These are phyloP conservation scores for Bremia lactucae DNA, from an alignment of 352 stramenopile genomes.

Conservation along the genomic window DNA sequence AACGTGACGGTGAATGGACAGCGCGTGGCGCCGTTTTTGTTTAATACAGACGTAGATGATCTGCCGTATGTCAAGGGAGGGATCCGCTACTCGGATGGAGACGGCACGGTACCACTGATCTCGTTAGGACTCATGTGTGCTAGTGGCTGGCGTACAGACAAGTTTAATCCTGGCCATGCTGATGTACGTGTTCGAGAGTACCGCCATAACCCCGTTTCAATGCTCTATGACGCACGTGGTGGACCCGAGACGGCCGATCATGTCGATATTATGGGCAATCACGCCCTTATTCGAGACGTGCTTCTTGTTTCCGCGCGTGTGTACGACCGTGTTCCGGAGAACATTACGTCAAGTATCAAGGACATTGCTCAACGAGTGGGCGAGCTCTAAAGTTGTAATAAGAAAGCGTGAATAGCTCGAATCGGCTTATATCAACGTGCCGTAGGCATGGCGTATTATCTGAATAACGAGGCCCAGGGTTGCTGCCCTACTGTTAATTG, in stretches of 20 bases:
- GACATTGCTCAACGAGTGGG: slow-evolving; percentile 52
- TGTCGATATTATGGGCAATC: slow-evolving; percentile 93
- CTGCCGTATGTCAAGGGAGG: slow-evolving; percentile 68
- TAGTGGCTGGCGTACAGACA: slow-evolving; percentile 64
- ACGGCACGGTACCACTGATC: slow-evolving; percentile 88
- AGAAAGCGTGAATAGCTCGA: background rate
- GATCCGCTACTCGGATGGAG: slow-evolving; percentile 84
- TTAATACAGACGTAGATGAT: slow-evolving; percentile 51
- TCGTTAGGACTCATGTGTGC: slow-evolving; percentile 93
- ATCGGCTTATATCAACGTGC: background rate
- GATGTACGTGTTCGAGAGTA: slow-evolving; percentile 80
- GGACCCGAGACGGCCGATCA: slow-evolving; percentile 83
- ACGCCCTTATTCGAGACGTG: slow-evolving; percentile 79
- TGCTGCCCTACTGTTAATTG: background rate
- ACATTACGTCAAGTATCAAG: slow-evolving; percentile 56
- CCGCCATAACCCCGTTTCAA: slow-evolving; percentile 60
- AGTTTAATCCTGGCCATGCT: slow-evolving; percentile 84
- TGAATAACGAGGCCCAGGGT: background rate
- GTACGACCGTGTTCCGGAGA: slow-evolving; percentile 65
- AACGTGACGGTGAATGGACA: slow-evolving; percentile 22
- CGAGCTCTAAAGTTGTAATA: slow-evolving; percentile 15
- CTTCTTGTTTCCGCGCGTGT: slow-evolving; percentile 42
- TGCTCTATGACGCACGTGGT: slow-evolving; percentile 59
- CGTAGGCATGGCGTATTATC: background rate
- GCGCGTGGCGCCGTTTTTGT: slow-evolving; percentile 48